Base-by-base conservation (phyloP, 306 rosid species). In the Trichosanthes truncata region DNA sequence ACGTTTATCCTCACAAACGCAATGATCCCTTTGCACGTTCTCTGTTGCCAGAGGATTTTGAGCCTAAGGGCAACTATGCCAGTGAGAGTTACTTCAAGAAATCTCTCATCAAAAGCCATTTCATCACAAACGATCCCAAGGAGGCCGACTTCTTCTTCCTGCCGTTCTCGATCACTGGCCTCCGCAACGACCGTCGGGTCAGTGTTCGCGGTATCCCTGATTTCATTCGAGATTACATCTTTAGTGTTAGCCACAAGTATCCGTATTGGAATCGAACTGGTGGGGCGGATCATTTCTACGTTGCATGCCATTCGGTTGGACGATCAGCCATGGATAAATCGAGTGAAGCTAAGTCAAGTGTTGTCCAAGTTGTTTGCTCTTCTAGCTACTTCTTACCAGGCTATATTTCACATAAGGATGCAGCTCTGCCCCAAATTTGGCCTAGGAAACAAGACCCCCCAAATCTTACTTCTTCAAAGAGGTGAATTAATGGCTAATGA, bases 81-180 rank as follows among this genome's bases (percentile, higher is more conserved):
- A 93, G 98, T 76, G 98, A 93, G 80, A 88, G 97, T 84, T 93
- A 88, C 91, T 91, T 91, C 81, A 93, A 93, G 79, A 89, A 81
- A 63, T 85, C 76, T 69, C 92, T 93, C 10, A 63, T 83, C 82
- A 85, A 84, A 73, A 91, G 97, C 74, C 92, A 78, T 65, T 89
- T 93, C 87, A 82, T 90, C 57, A 90, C 96, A 15, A 65, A 80
- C 8, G 88, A 93, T 67, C 90, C 97, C 48, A 35, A 63, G 12
- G 51, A 85, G 73, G 97, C 97, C 52, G 90, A 89, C 79, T 92
- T 93, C 79, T 93, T 93, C 91, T 93, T 89, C 77, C 72, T 91
- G 53, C 97, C 98, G 12, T 91, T 93, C 81, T 93, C 98, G 73
- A 90, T 90, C 82, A 95, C 96, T 33, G 81, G 96, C 76, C 78